Evolutionary conservation across 2,329 filamentous ascomycete genomes (phyloP).

Genomic region (Calycina herbarum): DNA sequence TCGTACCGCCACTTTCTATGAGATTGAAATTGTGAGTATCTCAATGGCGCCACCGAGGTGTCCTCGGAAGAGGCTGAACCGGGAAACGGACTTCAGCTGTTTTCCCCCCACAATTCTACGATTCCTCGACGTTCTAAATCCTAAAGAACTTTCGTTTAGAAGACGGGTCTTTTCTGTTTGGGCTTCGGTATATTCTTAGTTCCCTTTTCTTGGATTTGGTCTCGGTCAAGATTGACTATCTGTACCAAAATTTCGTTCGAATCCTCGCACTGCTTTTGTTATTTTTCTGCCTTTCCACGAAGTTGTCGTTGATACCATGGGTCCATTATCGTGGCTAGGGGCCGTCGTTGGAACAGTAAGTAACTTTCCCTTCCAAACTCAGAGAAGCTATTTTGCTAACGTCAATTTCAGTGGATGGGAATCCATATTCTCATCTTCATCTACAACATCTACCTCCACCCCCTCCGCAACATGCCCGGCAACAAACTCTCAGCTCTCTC

Average conservation of each 20-base stretch:
- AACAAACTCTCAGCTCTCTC: background rate
- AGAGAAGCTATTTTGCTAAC: background rate
- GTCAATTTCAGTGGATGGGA: background rate
- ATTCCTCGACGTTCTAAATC: background rate
- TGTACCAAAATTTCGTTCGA: background rate
- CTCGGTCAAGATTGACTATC: background rate
- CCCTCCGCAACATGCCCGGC: background rate
- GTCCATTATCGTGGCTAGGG: background rate
- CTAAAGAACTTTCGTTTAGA: background rate
- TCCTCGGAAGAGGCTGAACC: background rate
- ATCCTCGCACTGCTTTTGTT: background rate
- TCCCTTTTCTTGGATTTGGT: background rate
- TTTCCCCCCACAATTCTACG: background rate
- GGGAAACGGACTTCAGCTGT: background rate
- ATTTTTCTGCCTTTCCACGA: background rate
- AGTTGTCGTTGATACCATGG: background rate
- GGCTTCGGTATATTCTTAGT: background rate
- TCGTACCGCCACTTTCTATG: background rate
- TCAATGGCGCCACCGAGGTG: background rate
- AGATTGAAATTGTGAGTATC: background rate
- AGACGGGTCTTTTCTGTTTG: background rate
- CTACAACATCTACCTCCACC: conserved; percentile 1
- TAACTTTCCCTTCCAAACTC: background rate
- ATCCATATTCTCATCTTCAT: background rate
- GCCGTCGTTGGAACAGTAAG: background rate